phyloP scores from a whole-genome alignment of 805 yeast genomes.

The Saturnispora ahearnii region DNA sequence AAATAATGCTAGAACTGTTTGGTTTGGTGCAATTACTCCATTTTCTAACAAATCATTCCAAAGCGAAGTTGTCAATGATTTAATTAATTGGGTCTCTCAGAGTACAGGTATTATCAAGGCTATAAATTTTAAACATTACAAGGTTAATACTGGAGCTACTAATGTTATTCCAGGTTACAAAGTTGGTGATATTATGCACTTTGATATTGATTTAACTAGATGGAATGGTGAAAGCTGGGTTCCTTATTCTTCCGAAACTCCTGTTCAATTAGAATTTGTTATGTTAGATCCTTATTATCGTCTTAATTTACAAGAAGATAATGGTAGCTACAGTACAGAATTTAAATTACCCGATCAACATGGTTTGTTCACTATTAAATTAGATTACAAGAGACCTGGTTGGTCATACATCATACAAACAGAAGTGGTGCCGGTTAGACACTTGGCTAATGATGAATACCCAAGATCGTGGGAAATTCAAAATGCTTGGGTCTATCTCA shows the following conservation, averaged over 20 bases:
- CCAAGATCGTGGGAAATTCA: conserved; percentile 88
- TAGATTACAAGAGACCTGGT: conserved; percentile 75
- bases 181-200: conserved; percentile 62
- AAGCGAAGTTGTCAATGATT: conserved; percentile 33
- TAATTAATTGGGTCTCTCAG: conserved; percentile 67
- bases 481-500: conserved; percentile 85
- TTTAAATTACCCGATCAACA: conserved; percentile 90
- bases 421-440: conserved; percentile 76
- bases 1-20: conserved; percentile 65
- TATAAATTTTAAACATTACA: conserved; percentile 45
- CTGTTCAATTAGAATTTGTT: conserved; percentile 71
- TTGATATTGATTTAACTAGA: conserved; percentile 40
- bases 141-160: conserved; percentile 27
- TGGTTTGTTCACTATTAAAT: conserved; percentile 84
- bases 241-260: conserved; percentile 41
- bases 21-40: conserved; percentile 68
- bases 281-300: conserved; percentile 96
- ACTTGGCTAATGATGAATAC: conserved; percentile 91
- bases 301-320: conserved; percentile 43
- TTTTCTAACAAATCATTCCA: conserved; percentile 34
- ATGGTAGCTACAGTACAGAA: conserved; percentile 40
- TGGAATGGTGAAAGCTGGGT: conserved; percentile 51
- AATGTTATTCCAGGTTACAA: conserved; percentile 43
- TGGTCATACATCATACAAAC: conserved; percentile 55
- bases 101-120: conserved; percentile 55